phyloP scores from a whole-genome alignment of 495 filamentous ascomycete species.

The Evernia prunastri region DNA sequence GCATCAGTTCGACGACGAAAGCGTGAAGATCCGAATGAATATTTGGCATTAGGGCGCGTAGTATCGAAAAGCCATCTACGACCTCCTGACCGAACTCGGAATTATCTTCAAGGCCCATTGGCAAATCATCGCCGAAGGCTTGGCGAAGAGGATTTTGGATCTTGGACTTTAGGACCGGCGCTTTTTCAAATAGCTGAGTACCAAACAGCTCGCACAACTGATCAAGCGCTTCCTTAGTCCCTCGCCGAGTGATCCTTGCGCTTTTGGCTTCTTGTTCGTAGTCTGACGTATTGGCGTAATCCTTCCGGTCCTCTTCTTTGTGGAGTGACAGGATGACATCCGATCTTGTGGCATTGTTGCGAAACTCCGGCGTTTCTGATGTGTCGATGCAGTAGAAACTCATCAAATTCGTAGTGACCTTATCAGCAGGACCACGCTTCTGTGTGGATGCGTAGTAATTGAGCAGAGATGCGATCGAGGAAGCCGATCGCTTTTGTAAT shows the following conservation, averaged over 20 bases:
- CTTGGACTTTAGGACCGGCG: conserved; percentile 70
- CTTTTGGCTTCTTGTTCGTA: conserved; percentile 81
- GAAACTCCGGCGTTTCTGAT: conserved; percentile 93
- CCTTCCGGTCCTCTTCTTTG: conserved; percentile 93
- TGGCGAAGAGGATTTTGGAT: conserved; percentile 73
- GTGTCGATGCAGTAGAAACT: conserved; percentile 97
- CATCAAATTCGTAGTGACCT: conserved; percentile 86
- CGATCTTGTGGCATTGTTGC: conserved; percentile 63
- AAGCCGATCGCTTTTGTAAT: conserved; percentile 80
- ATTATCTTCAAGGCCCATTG: conserved; percentile 59
- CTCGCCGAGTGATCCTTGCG: conserved; percentile 80
- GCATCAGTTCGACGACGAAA: conserved; percentile 75
- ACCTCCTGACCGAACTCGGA: conserved; percentile 80
- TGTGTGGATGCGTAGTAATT: conserved; percentile 70
- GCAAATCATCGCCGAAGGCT: conserved; percentile 68
- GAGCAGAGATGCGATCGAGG: conserved; percentile 76
- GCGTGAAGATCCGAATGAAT: conserved; percentile 64
- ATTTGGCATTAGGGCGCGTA: conserved; percentile 82
- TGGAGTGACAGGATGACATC: conserved; percentile 80
- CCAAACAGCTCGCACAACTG: conserved; percentile 77
- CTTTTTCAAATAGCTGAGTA: conserved; percentile 61
- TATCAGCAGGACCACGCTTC: conserved; percentile 76
- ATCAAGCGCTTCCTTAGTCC: conserved; percentile 91
- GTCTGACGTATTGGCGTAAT: conserved; percentile 80
- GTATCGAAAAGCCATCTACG: conserved; percentile 85